A percentile compares a stretch with the other conserved stretches of the same genome.
phyloP scores from a whole-genome alignment of 2,329 filamentous ascomycete species.

The Teratosphaeria gauchensis region DNA sequence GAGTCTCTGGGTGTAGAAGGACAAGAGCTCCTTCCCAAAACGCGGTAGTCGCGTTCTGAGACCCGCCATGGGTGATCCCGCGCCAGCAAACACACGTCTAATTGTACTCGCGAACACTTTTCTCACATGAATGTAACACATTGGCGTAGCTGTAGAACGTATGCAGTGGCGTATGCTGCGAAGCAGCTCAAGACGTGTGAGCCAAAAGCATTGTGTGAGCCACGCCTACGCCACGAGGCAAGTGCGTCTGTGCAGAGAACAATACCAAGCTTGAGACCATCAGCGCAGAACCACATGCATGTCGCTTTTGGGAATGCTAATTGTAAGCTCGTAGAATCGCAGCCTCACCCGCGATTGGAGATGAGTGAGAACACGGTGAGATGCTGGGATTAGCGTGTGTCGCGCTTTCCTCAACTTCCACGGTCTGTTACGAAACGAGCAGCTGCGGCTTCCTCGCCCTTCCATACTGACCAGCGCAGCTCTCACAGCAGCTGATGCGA shows the following conservation, averaged over 20 bases:
- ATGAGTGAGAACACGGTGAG: neutral
- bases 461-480: neutral
- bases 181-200: neutral
- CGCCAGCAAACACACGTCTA: neutral
- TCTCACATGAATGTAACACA: neutral
- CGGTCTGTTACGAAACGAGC: neutral
- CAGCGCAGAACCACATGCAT: neutral
- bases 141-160: neutral
- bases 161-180: neutral
- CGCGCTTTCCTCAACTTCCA: neutral
- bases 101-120: neutral
- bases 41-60: neutral
- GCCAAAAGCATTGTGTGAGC: neutral
- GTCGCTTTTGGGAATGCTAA: neutral
- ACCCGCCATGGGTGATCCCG: neutral
- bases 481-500: neutral
- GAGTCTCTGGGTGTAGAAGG: neutral
- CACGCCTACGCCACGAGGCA: neutral
- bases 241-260: neutral
- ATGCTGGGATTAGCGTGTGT: neutral
- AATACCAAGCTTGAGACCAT: neutral
- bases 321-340: neutral
- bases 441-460: neutral
- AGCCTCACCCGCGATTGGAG: neutral
- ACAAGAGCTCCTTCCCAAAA: neutral